Base-by-base conservation (phyloP, 1,284 basidiomycete species). In the Sanghuangporus baumii region DNA sequence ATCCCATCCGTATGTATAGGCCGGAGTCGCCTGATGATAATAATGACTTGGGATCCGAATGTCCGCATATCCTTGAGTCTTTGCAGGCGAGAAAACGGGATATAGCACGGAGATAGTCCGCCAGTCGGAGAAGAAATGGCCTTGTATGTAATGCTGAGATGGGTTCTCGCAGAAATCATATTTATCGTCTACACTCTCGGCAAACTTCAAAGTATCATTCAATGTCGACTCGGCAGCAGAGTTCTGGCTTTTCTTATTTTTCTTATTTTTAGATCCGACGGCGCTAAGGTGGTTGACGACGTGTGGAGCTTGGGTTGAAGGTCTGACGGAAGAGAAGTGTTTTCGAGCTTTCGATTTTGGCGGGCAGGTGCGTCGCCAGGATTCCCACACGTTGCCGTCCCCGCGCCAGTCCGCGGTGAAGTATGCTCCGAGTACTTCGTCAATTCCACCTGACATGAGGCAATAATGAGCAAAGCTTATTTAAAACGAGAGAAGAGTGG, bases 121-220 rank as follows among this genome's bases (percentile, higher is more conserved):
- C 89, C 93, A 96, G 73, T 98, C 95, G 18, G 91, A 93, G 82
- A 96, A 98, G 75, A 96, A 97, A 72, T 94, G 94, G 7, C 94
- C 94, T 71, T 97, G 94, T 50, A 82, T 81, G 71, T 89, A 88
- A 69, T 90, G 93, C 36, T 90, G 87, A 76, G 91, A 89, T 0
- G 95, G 94, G 51, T 86, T 79, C 34, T 79, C 72, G 74, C 95
- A 98, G 70, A 91, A 95, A 70, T 95, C 87, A 66, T 84, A 82
- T 18, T 79, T 77, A 63, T 84, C 80, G 56, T 90, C 87, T 1
- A 88, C 84, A 6, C 73, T 75, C 61, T 75, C 73, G 18, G 77
- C 76, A 72, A 92, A 96, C 5, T 69, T 70, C 70, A 90, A 89
- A 65, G 86, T 86, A 43, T 81, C 76, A 56, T 80, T 81, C 12